Conservation (phyloP, 2,329 filamentous ascomycete genomes). For the Raffaelea ambrosiae region DNA sequence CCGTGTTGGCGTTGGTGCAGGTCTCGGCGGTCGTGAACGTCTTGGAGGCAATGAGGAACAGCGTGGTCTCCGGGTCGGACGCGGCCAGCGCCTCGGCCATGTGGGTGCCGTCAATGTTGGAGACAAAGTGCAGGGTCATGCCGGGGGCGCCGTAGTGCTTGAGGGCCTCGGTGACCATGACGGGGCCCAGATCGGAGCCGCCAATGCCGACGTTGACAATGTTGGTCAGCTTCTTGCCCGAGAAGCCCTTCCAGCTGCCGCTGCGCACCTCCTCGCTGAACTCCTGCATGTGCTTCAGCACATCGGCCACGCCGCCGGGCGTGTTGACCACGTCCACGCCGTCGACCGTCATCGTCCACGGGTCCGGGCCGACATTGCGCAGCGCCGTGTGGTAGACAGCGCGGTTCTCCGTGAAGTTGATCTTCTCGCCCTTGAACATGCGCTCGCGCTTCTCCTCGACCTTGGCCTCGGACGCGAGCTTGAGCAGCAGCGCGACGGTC, state of each 20-base stretch:
- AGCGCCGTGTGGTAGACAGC: conserved; percentile 94
- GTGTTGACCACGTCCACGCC: conserved; percentile 88
- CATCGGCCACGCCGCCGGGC: conserved; percentile 79
- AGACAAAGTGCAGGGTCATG: conserved; percentile 93
- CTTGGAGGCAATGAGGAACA: conserved; percentile 98
- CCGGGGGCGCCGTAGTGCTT: conserved; percentile 85
- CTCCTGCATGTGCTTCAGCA: conserved; percentile 95
- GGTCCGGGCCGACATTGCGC: conserved; percentile 65
- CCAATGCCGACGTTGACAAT: conserved; percentile 98
- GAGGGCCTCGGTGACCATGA: conserved; percentile 97
- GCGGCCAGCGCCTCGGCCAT: conserved; percentile 84
- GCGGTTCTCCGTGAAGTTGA: conserved; percentile 97
- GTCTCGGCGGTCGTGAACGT: conserved; percentile 99
- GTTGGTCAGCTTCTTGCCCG: conserved; percentile 92
- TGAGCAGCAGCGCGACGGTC: conserved; percentile 75
- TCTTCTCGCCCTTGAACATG: conserved; percentile 97
- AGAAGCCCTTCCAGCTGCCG: conserved; percentile 94
- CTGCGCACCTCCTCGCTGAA: conserved; percentile 93
- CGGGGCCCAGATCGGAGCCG: conserved; percentile 95
- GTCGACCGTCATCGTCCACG: conserved; percentile 75
- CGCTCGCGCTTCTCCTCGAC: conserved; percentile 90
- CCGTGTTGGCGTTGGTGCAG: conserved; percentile 91
- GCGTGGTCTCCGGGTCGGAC: conserved; percentile 94
- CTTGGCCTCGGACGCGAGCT: conserved; percentile 85
- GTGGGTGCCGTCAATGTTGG: conserved; percentile 98